These are phyloP conservation scores for Canna indica DNA, from an alignment of 176 grass and related monocot species.

Conservation along the genomic window DNA sequence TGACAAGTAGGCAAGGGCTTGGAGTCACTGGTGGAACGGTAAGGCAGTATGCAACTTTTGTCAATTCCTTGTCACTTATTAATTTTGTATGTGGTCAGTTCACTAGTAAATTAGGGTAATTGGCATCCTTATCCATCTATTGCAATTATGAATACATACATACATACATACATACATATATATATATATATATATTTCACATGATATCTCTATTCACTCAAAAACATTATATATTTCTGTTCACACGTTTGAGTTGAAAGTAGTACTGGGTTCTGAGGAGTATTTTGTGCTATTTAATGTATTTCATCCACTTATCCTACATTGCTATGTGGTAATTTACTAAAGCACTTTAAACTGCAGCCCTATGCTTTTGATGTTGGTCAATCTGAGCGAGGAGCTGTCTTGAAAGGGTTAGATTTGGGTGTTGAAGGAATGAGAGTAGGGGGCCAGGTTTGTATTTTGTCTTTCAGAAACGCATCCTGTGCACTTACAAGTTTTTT, in stretches of 20 bases:
- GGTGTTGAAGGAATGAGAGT: conserved; percentile 95
- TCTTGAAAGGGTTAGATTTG: conserved; percentile 91
- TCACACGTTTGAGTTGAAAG: too few species aligned
- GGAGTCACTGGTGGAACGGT: conserved; percentile 89
- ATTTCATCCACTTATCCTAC: too few species aligned
- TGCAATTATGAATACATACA: too few species aligned
- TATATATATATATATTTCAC: too few species aligned
- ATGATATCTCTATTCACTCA: too few species aligned
- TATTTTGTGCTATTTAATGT: too few species aligned
- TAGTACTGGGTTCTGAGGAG: too few species aligned
- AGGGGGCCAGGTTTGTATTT: conserved; percentile 68
- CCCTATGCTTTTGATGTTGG: conserved; percentile 93
- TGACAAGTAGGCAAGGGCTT: conserved; percentile 93
- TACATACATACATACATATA: too few species aligned
- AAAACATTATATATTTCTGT: too few species aligned
- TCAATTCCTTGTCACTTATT: neutral
- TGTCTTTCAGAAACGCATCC: neutral
- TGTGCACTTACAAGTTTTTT: neutral
- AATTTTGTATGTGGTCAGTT: neutral
- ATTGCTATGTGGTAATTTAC: neutral
- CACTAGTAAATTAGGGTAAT: neutral
- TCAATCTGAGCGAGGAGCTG: conserved; percentile 81
- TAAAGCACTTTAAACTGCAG: conserved; percentile 29
- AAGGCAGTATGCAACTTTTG: conserved; percentile 23
- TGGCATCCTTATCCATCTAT: neutral